Conservation (phyloP, 2,329 filamentous ascomycete species). For the Diaporthe citriasiana region DNA sequence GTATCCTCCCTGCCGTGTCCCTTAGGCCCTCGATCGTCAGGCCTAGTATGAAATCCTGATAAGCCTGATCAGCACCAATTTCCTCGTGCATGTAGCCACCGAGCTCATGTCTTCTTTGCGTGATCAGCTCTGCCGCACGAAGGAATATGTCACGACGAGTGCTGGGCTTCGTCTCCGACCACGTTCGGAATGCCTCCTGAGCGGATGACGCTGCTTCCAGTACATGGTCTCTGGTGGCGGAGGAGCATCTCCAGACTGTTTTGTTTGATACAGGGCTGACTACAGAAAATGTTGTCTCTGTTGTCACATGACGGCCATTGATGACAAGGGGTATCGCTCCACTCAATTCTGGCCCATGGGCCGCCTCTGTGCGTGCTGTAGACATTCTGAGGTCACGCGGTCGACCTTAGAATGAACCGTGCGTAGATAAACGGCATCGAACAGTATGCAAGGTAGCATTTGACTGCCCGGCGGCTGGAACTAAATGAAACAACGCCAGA, state of each 20-base stretch:
- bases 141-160: neutral
- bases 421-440: no score
- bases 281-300: neutral
- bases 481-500: no score
- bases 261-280: neutral
- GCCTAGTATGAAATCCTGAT: neutral
- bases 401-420: no score
- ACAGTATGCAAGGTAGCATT: no score
- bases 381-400: no score
- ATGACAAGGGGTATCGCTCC: neutral
- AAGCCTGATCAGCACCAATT: neutral
- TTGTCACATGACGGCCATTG: neutral
- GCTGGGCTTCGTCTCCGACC: constrained; percentile 2
- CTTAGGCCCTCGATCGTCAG: neutral
- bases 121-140: neutral
- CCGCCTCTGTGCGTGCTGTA: no score
- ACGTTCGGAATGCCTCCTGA: neutral
- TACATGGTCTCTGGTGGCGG: neutral
- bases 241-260: neutral
- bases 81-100: neutral
- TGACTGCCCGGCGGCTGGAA: no score
- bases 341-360: no score
- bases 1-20: constrained; percentile 46
- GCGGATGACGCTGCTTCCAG: neutral
- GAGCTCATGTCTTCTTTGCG: neutral